phyloP scores from a whole-genome alignment of 2,329 filamentous ascomycete species.

The Penicillium paneum region DNA sequence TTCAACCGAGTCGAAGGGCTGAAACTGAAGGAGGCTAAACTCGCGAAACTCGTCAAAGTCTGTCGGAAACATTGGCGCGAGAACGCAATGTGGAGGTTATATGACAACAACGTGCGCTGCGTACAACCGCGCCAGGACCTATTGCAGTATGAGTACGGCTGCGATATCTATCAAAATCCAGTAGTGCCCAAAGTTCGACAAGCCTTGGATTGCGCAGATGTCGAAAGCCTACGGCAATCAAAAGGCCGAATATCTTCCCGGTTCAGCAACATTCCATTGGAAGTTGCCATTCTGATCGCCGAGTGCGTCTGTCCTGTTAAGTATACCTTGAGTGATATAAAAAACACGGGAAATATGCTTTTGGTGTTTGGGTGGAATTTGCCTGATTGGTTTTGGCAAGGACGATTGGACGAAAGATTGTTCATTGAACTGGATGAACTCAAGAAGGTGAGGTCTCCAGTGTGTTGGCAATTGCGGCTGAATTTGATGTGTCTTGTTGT shows the following conservation, averaged over 20 bases:
- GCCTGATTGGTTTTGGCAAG: constrained; percentile 6
- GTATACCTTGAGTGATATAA: background rate
- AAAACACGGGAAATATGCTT: constrained; percentile 2
- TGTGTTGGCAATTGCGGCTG: constrained; percentile 4
- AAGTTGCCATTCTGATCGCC: no score
- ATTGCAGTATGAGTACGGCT: background rate
- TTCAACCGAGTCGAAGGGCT: background rate
- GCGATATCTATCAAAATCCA: background rate
- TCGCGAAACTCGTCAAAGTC: background rate
- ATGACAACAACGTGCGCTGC: background rate
- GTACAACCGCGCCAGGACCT: background rate
- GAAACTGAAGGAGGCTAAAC: background rate
- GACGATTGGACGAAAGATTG: background rate
- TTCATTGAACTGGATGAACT: constrained; percentile 3
- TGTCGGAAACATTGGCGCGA: background rate
- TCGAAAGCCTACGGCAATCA: background rate
- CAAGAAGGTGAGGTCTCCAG: background rate
- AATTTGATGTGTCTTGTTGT: constrained; percentile 4
- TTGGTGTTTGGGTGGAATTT: constrained; percentile 5
- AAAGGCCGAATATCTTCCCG: no score
- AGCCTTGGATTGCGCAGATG: background rate
- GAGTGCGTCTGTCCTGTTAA: constrained; percentile 1
- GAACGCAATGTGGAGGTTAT: background rate
- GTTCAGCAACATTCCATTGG: no score
- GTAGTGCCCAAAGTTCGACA: background rate